A percentile compares a stretch with the other conserved stretches of the same genome.
phyloP scores from a whole-genome alignment of 306 rosid species.

The cucumber (Cucumis sativus) region DNA sequence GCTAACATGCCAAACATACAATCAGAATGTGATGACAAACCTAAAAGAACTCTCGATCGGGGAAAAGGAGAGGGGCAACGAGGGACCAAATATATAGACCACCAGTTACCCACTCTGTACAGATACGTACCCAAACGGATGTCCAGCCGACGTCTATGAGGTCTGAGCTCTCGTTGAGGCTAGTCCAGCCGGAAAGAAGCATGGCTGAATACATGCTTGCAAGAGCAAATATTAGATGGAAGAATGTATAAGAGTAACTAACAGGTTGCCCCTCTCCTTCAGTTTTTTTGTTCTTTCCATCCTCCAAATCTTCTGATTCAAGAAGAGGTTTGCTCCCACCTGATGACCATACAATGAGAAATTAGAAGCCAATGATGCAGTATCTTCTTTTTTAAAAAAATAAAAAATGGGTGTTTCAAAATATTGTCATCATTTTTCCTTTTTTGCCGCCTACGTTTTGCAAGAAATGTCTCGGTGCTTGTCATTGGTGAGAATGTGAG shows the following conservation, averaged over 20 bases:
- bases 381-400: neutral
- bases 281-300: slow-evolving; percentile 41
- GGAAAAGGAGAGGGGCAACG: slow-evolving; percentile 52
- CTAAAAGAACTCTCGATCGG: slow-evolving; percentile 71
- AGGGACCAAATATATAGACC: slow-evolving; percentile 71
- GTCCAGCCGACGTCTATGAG: slow-evolving; percentile 95
- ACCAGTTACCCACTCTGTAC: slow-evolving; percentile 85
- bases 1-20: neutral
- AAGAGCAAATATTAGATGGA: slow-evolving; percentile 86
- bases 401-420: neutral
- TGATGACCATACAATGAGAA: slow-evolving; percentile 15
- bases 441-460: too few species aligned
- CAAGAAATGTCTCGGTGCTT: too few species aligned
- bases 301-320: slow-evolving; percentile 52
- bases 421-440: neutral
- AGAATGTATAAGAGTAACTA: slow-evolving; percentile 79
- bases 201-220: slow-evolving; percentile 96
- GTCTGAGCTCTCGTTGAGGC: slow-evolving; percentile 57
- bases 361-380: neutral
- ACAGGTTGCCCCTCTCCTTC: slow-evolving; percentile 63
- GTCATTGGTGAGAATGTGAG: neutral
- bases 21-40: neutral
- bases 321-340: slow-evolving; percentile 63
- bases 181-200: slow-evolving; percentile 97
- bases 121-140: slow-evolving; percentile 87